Evolutionary conservation across 1,139 yeast species (phyloP).

Genomic region (Nakaseomyces uthaithaninus): DNA sequence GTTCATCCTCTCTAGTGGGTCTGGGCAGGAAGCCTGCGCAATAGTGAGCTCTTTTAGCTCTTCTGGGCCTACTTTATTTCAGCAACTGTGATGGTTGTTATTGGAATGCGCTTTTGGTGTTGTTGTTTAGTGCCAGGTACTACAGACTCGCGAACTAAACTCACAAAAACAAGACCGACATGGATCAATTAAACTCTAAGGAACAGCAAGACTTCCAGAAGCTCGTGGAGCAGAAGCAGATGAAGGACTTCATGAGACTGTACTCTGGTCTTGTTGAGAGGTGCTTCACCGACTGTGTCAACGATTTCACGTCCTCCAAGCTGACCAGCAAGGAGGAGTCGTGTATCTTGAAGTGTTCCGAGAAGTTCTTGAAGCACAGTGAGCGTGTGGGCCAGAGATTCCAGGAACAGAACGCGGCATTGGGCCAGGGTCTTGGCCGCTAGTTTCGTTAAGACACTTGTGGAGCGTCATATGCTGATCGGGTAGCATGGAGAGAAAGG

Average conservation of each 20-base stretch:
- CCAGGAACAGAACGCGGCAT: slow-evolving; percentile 83
- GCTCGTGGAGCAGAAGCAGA: slow-evolving; percentile 92
- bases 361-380: slow-evolving; percentile 94
- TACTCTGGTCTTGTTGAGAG: slow-evolving; percentile 93
- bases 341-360: slow-evolving; percentile 88
- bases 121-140: background rate
- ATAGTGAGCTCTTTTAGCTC: no score
- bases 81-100: no score
- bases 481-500: no score
- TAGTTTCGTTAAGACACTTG: no score
- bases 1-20: no score
- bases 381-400: slow-evolving; percentile 98
- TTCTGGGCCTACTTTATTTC: no score
- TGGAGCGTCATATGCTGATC: no score
- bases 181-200: slow-evolving; percentile 80
- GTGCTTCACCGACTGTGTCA: slow-evolving; percentile 95
- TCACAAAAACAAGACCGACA: slow-evolving; percentile 21
- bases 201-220: slow-evolving; percentile 96
- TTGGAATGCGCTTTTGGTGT: no score
- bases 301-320: slow-evolving; percentile 89
- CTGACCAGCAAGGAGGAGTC: slow-evolving; percentile 75
- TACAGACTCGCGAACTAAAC: slow-evolving; percentile 1
- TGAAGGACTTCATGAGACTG: slow-evolving; percentile 96
- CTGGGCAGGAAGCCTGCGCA: no score
- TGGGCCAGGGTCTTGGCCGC: slow-evolving; percentile 40